These are phyloP conservation scores for Balakata baccata DNA, from an alignment of 345 rosid species.

Conservation along the genomic window DNA sequence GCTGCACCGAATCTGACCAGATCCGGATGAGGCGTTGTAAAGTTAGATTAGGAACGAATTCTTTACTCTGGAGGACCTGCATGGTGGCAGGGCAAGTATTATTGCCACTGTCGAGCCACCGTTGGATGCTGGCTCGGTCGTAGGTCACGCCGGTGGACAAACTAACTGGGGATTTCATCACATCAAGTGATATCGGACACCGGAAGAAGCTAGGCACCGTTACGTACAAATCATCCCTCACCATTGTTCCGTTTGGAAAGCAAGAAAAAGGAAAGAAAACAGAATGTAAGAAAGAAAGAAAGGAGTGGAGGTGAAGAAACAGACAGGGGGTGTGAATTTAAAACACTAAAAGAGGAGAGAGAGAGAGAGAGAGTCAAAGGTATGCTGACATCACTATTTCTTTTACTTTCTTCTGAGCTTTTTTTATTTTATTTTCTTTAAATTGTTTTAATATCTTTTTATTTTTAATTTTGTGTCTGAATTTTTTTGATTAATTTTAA, in stretches of 20 bases:
- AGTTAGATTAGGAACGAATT: conserved; percentile 73
- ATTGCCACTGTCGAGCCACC: conserved; percentile 86
- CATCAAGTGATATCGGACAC: conserved; percentile 94
- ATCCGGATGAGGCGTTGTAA: conserved; percentile 74
- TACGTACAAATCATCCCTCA: conserved; percentile 63
- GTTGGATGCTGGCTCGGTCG: conserved; percentile 80
- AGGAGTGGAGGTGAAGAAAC: conserved; percentile 2
- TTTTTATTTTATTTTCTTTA: neutral
- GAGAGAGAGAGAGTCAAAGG: conserved; percentile 47
- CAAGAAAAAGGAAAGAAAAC: conserved; percentile 22
- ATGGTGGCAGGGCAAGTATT: conserved; percentile 95
- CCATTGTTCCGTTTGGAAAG: conserved; percentile 37
- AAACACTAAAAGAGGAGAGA: conserved; percentile 37
- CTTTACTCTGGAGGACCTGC: conserved; percentile 74
- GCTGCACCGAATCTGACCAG: conserved; percentile 64
- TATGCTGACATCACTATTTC: conserved; percentile 43
- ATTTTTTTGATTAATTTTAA: too few relatives aligned
- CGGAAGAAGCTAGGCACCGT: conserved; percentile 73
- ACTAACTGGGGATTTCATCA: conserved; percentile 90
- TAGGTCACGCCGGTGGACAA: conserved; percentile 94
- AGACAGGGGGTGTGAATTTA: conserved; percentile 17
- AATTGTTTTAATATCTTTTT: too few relatives aligned
- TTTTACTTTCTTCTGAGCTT: conserved; percentile 5
- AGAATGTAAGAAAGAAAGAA: conserved; percentile 9
- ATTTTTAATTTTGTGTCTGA: too few relatives aligned